Percentiles rank a stretch among this genome's conserved stretches.
Evolutionary conservation across 441 rosid species (phyloP).

Genomic region (Syzygium malaccense): DNA sequence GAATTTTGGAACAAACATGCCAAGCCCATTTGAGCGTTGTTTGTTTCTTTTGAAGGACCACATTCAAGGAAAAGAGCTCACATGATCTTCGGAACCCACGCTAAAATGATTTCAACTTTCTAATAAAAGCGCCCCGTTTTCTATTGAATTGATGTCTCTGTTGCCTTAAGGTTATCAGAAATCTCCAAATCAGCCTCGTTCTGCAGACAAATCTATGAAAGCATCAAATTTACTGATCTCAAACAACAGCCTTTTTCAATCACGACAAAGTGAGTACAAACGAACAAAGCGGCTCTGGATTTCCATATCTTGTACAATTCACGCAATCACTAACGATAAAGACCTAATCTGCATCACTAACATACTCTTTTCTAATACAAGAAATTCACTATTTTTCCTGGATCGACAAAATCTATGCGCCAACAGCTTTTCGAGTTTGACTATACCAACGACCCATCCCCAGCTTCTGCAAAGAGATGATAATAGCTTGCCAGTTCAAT

Average conservation of each 20-base stretch:
- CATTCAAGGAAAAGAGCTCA: not conserved
- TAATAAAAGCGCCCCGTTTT: not conserved
- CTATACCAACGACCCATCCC: constrained; percentile 50
- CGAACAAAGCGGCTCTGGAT: not conserved
- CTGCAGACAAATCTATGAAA: not conserved
- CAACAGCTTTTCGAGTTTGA: not conserved
- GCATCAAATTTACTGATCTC: not conserved
- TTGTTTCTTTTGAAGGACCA: not conserved
- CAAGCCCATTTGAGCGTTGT: not conserved
- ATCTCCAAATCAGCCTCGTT: not conserved
- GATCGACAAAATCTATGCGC: not conserved
- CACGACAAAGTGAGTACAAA: not conserved
- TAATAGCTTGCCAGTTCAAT: not conserved
- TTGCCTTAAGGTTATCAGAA: not conserved
- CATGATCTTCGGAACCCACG: not conserved
- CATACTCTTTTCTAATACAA: not conserved
- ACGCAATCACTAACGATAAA: not conserved
- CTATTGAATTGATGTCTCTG: not conserved
- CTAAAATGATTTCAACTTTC: not conserved
- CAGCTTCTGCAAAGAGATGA: constrained; percentile 41
- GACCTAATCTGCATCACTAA: not conserved
- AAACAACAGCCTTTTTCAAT: not conserved
- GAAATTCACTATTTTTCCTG: not conserved
- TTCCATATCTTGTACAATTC: not conserved
- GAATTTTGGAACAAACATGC: not conserved